A percentile compares a stretch with the other conserved stretches of the same genome.
phyloP scores from a whole-genome alignment of 1,284 basidiomycete genomes.

The Vanrija humicola region DNA sequence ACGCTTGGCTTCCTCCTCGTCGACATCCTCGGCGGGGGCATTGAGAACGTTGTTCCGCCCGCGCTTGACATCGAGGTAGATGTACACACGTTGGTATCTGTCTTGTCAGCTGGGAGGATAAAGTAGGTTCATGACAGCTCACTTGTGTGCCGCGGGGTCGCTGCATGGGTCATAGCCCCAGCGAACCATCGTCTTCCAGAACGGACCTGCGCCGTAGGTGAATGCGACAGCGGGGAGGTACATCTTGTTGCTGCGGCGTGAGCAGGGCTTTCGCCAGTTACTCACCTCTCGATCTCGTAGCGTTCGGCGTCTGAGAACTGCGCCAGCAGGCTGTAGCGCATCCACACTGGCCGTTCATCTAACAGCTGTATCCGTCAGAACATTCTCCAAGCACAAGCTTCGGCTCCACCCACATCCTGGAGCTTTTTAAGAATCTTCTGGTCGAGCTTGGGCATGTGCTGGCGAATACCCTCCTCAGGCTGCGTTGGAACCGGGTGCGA shows the following conservation, averaged over 20 bases:
- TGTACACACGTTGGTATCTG: conserved; percentile 79
- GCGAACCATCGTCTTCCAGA: conserved; percentile 80
- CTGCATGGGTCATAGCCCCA: conserved; percentile 85
- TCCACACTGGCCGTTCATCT: conserved; percentile 78
- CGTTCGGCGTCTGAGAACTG: conserved; percentile 63
- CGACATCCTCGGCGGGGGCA: conserved; percentile 24
- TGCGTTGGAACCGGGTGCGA: conserved; percentile 57
- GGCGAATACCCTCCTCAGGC: conserved; percentile 55
- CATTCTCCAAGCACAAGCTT: not conserved
- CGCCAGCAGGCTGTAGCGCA: conserved; percentile 73
- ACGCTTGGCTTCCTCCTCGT: conserved; percentile 22
- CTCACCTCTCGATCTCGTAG: conserved; percentile 17
- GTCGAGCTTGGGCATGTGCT: conserved; percentile 54
- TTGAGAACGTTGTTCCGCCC: conserved; percentile 23
- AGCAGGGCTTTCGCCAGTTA: not conserved
- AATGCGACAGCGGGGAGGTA: conserved; percentile 58
- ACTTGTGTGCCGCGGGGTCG: conserved; percentile 70
- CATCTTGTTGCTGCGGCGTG: conserved; percentile 46
- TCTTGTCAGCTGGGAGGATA: not conserved
- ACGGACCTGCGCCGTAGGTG: conserved; percentile 88
- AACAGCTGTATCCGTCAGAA: conserved; percentile 35
- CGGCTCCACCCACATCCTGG: conserved; percentile 53
- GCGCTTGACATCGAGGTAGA: conserved; percentile 46
- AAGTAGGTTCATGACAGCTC: conserved; percentile 16
- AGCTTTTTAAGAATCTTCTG: conserved; percentile 58